phyloP scores from a whole-genome alignment of 192 early-diverging fungal genomes.

The Backusella liffmaniae region DNA sequence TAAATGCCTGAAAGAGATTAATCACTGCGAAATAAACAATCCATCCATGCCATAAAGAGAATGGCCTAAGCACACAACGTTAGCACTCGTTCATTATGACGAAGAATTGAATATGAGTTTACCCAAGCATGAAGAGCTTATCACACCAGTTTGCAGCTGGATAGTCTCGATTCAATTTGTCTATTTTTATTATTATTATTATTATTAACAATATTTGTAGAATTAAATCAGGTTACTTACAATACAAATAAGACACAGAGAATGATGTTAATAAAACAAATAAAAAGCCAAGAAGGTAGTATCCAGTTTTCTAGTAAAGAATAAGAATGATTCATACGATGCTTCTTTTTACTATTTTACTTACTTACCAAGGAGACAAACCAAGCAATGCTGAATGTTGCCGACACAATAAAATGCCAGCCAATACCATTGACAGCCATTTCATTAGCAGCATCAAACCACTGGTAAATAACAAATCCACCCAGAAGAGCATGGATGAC shows the following conservation, averaged over 20 bases:
- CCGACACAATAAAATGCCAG: constrained; percentile 60
- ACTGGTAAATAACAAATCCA: constrained; percentile 42
- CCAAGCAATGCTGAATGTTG: constrained; percentile 56
- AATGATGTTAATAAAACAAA: constrained; percentile 54
- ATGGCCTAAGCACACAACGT: constrained; percentile 35
- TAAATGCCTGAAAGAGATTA: constrained; percentile 61
- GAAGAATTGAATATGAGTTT: background rate
- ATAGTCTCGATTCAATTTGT: constrained; percentile 3
- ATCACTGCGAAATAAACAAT: constrained; percentile 55
- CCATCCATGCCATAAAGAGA: constrained; percentile 69
- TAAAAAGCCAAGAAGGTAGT: constrained; percentile 50
- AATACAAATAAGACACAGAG: constrained; percentile 57
- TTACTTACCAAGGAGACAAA: constrained; percentile 54
- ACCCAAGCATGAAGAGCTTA: constrained; percentile 47
- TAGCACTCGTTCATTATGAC: background rate
- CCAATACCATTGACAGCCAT: constrained; percentile 52
- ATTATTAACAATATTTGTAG: background rate
- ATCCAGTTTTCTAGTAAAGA: constrained; percentile 35
- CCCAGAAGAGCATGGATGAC: constrained; percentile 55
- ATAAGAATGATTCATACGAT: background rate
- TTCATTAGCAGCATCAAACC: constrained; percentile 40
- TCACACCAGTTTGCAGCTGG: constrained; percentile 36
- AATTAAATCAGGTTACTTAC: constrained; percentile 15
- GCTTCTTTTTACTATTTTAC: background rate
- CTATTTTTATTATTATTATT: background rate